Base-by-base conservation (phyloP, 1,139 yeast species). In the Ogataea hybrid region DNA sequence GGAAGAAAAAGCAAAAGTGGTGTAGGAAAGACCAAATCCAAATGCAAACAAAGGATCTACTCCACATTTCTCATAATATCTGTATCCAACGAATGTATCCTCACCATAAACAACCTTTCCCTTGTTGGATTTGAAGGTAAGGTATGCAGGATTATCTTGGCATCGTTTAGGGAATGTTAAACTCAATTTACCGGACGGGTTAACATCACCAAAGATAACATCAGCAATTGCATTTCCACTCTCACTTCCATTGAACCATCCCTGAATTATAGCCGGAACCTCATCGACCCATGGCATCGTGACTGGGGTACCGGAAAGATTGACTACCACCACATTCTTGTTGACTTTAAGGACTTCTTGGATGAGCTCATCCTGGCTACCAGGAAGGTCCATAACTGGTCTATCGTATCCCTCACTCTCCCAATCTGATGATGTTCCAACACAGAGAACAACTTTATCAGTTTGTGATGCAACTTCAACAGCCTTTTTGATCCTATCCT, bases 241-340 rank as follows among this genome's bases (percentile, higher is more conserved):
- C 51, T 73, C 77, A 47, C 63, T 66, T 43, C 77, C 77, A 48
- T 73, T 73, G 49, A 68, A 71, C 50, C 58, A 56, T 6, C 51
- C 51, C 27, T 79, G 84, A 6, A 79, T 61, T 29, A 79, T 52
- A 4, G 75, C 75, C 42, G 67, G 68, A 14, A 71, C 75, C 20
- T 71, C 58, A 29, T 68, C 60, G n/a, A 66, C 57, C 82, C 84
- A 79, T 23, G 82, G 81, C 70, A 80, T 65, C 27, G 74, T 66
- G 23, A 79, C 83, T 2, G 86, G 84, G 10, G 82, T 69, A 41
- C 85, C 85, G 3, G 81, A 70, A 58, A 79, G 83, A 59, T 76
- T 72, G 22, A 79, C 81, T 34, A 79, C 65, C 21, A 77, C 71
- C 9, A 75, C 69, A 53, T 77, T 74, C 29, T 72, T 69, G 52